Conservation (phyloP, 768 basidiomycete species). For the Cystofilobasidium ferigula region DNA sequence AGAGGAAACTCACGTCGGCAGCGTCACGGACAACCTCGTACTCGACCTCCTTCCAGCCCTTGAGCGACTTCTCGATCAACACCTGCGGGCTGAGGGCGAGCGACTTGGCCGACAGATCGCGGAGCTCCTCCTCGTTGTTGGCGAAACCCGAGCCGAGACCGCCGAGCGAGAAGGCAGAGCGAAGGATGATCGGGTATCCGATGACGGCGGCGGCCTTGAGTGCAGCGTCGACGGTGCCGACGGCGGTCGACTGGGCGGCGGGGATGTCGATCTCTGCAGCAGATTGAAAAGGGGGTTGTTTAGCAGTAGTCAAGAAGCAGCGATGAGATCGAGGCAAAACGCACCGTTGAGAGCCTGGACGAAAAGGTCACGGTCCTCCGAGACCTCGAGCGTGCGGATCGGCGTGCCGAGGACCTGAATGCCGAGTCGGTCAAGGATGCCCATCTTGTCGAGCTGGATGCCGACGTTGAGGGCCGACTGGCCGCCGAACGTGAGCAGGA, state of each 20-base stretch:
- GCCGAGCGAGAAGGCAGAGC: slow-evolving; percentile 87
- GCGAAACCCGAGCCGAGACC: slow-evolving; percentile 98
- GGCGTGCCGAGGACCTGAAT: slow-evolving; percentile 91
- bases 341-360: slow-evolving; percentile 88
- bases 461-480: slow-evolving; percentile 97
- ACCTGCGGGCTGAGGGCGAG: slow-evolving; percentile 87
- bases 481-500: slow-evolving; percentile 93
- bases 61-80: slow-evolving; percentile 93
- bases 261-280: slow-evolving; percentile 88
- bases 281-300: slow-evolving; percentile 1
- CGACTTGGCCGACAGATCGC: slow-evolving; percentile 83
- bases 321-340: slow-evolving; percentile 28
- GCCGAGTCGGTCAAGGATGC: slow-evolving; percentile 79
- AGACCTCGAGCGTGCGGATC: slow-evolving; percentile 84
- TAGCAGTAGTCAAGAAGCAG: neutral
- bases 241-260: slow-evolving; percentile 87
- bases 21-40: slow-evolving; percentile 98
- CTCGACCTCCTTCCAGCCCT: slow-evolving; percentile 99
- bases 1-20: slow-evolving; percentile 62
- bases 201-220: slow-evolving; percentile 80
- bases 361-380: slow-evolving; percentile 93
- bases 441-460: slow-evolving; percentile 92
- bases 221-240: slow-evolving; percentile 87
- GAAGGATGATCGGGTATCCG: slow-evolving; percentile 94
- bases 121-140: slow-evolving; percentile 82